A percentile compares a stretch with the other conserved stretches of the same genome.
Conservation (phyloP, 257 asterid species). For the Sherardia arvensis region DNA sequence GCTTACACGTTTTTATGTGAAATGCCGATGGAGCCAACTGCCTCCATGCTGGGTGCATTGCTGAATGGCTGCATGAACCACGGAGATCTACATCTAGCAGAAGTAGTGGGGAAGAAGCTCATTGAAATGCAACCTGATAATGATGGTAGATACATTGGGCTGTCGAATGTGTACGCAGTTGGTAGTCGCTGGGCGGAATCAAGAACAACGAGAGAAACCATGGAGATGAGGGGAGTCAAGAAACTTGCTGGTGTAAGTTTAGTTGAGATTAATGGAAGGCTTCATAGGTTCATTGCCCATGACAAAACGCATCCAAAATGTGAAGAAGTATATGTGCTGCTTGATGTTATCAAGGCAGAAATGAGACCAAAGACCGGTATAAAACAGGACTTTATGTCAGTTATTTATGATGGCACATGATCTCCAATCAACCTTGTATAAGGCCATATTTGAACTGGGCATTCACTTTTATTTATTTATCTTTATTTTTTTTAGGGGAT, state of each 20-base stretch:
- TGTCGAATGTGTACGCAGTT: conserved; percentile 56
- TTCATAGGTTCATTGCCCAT: conserved; percentile 58
- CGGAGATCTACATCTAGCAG: conserved; percentile 47
- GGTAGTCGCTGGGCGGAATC: conserved; percentile 57
- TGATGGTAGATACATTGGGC: conserved; percentile 71
- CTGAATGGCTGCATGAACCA: conserved; percentile 64
- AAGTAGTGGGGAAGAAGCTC: conserved; percentile 52
- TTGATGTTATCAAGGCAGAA: conserved; percentile 27
- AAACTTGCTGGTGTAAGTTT: conserved; percentile 54
- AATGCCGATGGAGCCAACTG: conserved; percentile 48
- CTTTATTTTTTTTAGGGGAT: too few relatives aligned
- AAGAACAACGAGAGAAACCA: conserved; percentile 42
- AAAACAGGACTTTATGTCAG: conserved; percentile 3
- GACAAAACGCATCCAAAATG: conserved; percentile 46
- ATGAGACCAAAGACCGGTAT: conserved; percentile 35
- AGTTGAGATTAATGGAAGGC: conserved; percentile 49
- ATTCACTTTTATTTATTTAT: too few relatives aligned
- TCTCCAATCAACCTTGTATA: background rate
- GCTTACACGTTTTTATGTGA: conserved; percentile 33
- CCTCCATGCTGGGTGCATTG: conserved; percentile 65
- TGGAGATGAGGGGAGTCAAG: conserved; percentile 68
- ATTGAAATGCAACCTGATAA: conserved; percentile 53
- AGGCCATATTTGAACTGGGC: too few relatives aligned
- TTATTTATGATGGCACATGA: background rate
- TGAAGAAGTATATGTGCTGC: conserved; percentile 34